These are phyloP conservation scores for Candida loeiensis DNA, from an alignment of 805 yeast species.

Conservation along the genomic window DNA sequence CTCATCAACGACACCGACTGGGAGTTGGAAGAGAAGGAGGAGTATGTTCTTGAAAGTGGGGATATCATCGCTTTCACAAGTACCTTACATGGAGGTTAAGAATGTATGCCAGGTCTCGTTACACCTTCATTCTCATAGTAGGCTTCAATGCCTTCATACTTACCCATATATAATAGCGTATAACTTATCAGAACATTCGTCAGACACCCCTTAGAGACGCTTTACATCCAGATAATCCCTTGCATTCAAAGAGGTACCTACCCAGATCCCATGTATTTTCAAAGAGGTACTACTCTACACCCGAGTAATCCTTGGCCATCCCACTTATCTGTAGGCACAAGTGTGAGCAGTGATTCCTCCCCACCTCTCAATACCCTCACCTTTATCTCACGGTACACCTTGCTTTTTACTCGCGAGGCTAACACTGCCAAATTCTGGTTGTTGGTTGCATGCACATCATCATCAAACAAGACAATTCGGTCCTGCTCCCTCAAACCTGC, in stretches of 20 bases:
- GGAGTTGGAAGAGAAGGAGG: conserved; percentile 91
- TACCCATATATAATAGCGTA: background rate
- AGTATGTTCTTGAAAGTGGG: conserved; percentile 67
- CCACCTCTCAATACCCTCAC: conserved; percentile 32
- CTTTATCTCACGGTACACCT: conserved; percentile 25
- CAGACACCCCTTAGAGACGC: too few relatives aligned
- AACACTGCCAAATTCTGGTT: conserved; percentile 48
- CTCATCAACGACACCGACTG: conserved; percentile 93
- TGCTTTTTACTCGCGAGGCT: conserved; percentile 41
- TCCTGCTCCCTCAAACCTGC: conserved; percentile 58
- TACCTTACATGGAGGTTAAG: conserved; percentile 89
- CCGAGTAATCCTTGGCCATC: conserved; percentile 68
- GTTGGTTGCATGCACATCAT: conserved; percentile 48
- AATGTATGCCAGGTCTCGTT: background rate
- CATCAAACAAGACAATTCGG: conserved; percentile 50
- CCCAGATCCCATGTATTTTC: conserved; percentile 1
- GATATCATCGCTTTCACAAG: conserved; percentile 86
- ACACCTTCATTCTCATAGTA: background rate
- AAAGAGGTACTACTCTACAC: conserved; percentile 51
- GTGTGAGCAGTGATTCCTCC: conserved; percentile 14
- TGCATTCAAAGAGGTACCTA: too few relatives aligned
- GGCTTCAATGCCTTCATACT: too few relatives aligned
- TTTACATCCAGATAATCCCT: too few relatives aligned
- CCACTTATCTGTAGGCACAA: conserved; percentile 55
- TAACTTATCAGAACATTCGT: too few relatives aligned